Evolutionary conservation across 2,329 filamentous ascomycete species (phyloP).

Genomic region (Colletotrichum aenigma): DNA sequence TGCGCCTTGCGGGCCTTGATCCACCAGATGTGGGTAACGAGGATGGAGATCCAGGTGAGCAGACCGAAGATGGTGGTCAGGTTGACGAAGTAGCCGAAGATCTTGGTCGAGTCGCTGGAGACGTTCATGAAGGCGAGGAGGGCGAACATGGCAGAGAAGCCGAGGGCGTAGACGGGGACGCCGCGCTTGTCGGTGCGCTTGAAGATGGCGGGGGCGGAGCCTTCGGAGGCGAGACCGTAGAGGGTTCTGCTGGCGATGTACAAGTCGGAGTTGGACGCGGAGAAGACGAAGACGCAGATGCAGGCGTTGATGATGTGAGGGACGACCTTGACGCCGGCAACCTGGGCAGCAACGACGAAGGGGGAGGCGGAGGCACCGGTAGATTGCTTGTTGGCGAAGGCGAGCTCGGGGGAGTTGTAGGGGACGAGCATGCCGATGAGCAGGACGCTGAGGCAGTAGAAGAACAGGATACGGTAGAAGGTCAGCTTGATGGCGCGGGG

Average conservation of each 20-base stretch:
- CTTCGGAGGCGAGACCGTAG: slow-evolving; percentile 74
- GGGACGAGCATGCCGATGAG: slow-evolving; percentile 79
- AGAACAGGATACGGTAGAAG: slow-evolving; percentile 82
- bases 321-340: slow-evolving; percentile 66
- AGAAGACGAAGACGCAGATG: slow-evolving; percentile 78
- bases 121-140: slow-evolving; percentile 74
- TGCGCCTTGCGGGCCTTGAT: slow-evolving; percentile 67
- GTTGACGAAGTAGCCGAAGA: slow-evolving; percentile 68
- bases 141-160: slow-evolving; percentile 63
- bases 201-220: slow-evolving; percentile 74
- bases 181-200: slow-evolving; percentile 73
- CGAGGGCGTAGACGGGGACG: slow-evolving; percentile 71
- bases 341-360: slow-evolving; percentile 74
- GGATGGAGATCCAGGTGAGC: slow-evolving; percentile 70
- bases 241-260: slow-evolving; percentile 78
- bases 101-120: slow-evolving; percentile 34
- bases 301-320: slow-evolving; percentile 75
- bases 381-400: slow-evolving; percentile 55
- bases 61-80: slow-evolving; percentile 70
- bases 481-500: slow-evolving; percentile 80
- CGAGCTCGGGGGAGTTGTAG: slow-evolving; percentile 66
- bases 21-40: slow-evolving; percentile 71
- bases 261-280: slow-evolving; percentile 77
- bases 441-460: slow-evolving; percentile 77
- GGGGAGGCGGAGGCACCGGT: slow-evolving; percentile 68